phyloP scores from a whole-genome alignment of 768 basidiomycete species.

The Suillus lakei region DNA sequence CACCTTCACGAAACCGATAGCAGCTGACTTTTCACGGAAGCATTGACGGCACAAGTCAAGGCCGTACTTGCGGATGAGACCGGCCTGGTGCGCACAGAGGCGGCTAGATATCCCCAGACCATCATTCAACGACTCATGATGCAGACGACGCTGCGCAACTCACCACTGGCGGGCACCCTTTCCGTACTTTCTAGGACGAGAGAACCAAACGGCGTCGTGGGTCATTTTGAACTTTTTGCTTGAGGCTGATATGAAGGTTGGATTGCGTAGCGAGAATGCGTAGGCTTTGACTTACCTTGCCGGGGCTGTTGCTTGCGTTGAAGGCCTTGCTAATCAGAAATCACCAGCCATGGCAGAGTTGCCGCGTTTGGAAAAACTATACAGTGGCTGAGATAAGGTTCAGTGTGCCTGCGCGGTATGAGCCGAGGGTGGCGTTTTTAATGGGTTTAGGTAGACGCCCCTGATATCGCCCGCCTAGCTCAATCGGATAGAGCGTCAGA shows the following conservation, averaged over 20 bases:
- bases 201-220: constrained; percentile 98
- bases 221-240: constrained; percentile 67
- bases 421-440: background rate
- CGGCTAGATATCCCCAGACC: constrained; percentile 58
- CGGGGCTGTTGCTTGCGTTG: constrained; percentile 18
- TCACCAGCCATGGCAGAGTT: constrained; percentile 3
- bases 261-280: background rate
- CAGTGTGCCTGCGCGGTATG: background rate
- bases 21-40: constrained; percentile 94
- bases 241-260: constrained; percentile 6
- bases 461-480: constrained; percentile 46
- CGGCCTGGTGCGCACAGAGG: constrained; percentile 95
- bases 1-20: constrained; percentile 96
- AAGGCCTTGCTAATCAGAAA: constrained; percentile 4
- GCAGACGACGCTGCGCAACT: constrained; percentile 30
- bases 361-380: constrained; percentile 16
- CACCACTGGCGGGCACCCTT: constrained; percentile 96
- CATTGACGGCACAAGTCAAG: constrained; percentile 98
- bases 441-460: background rate
- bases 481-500: constrained; percentile 61
- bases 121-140: constrained; percentile 11
- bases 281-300: constrained; percentile 25
- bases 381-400: constrained; percentile 20
- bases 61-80: constrained; percentile 97
- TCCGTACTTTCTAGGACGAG: constrained; percentile 92